phyloP scores from a whole-genome alignment of 306 rosid species.

The Crotalaria pallida region DNA sequence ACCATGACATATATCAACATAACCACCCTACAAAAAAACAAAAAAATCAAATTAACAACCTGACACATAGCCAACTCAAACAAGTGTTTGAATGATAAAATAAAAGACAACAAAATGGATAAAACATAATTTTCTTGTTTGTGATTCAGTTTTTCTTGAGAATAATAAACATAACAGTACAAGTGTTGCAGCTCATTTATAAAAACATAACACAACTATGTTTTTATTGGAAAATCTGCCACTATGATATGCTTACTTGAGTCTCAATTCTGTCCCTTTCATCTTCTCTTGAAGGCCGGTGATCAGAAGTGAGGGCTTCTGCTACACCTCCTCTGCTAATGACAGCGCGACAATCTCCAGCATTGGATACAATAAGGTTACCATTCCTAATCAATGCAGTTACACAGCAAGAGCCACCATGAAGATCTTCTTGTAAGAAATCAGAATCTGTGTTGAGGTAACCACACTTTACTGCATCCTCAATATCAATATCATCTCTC shows the following conservation, averaged over 20 bases:
- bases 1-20: slow-evolving; percentile 78
- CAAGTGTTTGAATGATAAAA: neutral
- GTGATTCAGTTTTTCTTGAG: too few relatives aligned
- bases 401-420: slow-evolving; percentile 84
- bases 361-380: slow-evolving; percentile 69
- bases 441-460: slow-evolving; percentile 78
- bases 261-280: slow-evolving; percentile 71
- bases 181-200: too few relatives aligned
- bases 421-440: slow-evolving; percentile 61
- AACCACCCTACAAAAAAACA: slow-evolving; percentile 68
- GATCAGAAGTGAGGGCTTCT: slow-evolving; percentile 80
- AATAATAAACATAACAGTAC: too few relatives aligned
- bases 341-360: slow-evolving; percentile 94
- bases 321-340: slow-evolving; percentile 75
- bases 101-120: neutral
- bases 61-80: neutral
- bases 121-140: too few relatives aligned
- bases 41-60: slow-evolving; percentile 13
- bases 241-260: slow-evolving; percentile 35
- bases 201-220: too few relatives aligned
- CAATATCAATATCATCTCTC: slow-evolving; percentile 36
- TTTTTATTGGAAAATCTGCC: neutral
- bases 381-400: slow-evolving; percentile 76
- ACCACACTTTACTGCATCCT: slow-evolving; percentile 75
- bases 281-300: slow-evolving; percentile 78